Evolutionary conservation across 2,329 filamentous ascomycete genomes (phyloP).

Genomic region (Cytospora paraplurivora): DNA sequence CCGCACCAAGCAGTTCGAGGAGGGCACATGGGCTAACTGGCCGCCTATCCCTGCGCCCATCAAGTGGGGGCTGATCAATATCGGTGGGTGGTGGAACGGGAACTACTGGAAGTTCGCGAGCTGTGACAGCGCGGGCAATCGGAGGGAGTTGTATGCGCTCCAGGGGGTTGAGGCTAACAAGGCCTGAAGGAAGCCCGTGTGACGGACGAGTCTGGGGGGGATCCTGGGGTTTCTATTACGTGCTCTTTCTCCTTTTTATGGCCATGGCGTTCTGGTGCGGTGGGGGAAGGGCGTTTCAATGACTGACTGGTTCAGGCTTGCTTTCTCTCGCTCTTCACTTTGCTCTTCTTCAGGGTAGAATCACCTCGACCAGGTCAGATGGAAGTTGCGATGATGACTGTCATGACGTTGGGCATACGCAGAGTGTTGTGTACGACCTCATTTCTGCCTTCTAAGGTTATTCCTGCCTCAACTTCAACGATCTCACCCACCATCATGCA

Average conservation of each 20-base stretch:
- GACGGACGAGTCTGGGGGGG: neutral
- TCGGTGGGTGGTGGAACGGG: constrained; percentile 58
- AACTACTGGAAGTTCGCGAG: constrained; percentile 67
- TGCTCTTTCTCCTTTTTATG: neutral
- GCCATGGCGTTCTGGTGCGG: neutral
- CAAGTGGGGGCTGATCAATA: constrained; percentile 60
- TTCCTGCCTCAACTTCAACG: neutral
- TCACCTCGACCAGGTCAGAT: neutral
- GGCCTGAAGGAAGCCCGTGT: neutral
- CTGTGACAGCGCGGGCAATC: constrained; percentile 56
- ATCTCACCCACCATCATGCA: neutral
- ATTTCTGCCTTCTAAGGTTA: neutral
- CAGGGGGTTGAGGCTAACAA: constrained; percentile 28
- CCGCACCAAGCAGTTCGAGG: constrained; percentile 52
- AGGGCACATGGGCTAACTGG: constrained; percentile 63
- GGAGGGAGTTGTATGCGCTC: constrained; percentile 56
- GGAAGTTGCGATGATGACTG: neutral
- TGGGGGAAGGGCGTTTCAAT: neutral
- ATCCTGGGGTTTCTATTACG: neutral
- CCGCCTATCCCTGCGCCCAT: constrained; percentile 64
- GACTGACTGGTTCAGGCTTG: neutral
- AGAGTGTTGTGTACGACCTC: neutral
- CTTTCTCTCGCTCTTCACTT: neutral
- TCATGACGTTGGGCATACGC: neutral
- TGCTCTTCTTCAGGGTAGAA: too few species aligned